phyloP scores from a whole-genome alignment of 2,329 filamentous ascomycete species.

The Penicillium sp. region DNA sequence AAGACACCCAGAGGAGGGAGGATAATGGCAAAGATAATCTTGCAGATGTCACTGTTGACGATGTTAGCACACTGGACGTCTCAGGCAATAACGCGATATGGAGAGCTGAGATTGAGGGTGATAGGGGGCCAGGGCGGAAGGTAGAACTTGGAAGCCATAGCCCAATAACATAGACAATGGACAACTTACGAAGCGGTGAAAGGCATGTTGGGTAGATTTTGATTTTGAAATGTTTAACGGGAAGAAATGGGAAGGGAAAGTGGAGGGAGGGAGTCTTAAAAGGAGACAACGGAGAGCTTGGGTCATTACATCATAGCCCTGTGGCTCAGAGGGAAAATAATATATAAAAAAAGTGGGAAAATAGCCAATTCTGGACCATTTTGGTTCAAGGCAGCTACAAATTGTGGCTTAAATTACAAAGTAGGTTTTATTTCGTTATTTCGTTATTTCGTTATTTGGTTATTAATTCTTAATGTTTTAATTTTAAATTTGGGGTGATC shows the following conservation, averaged over 20 bases:
- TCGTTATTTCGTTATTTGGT: no score
- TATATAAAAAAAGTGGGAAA: no score
- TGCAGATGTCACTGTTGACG: slow-evolving; percentile 65
- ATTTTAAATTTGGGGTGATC: background rate
- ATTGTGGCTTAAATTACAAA: no score
- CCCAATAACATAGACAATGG: background rate
- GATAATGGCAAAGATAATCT: slow-evolving; percentile 84
- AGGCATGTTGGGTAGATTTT: slow-evolving; percentile 45
- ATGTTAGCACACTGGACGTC: slow-evolving; percentile 3
- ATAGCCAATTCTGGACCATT: background rate
- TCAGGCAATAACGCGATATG: background rate
- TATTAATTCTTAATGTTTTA: background rate
- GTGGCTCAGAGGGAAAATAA: slow-evolving; percentile 7
- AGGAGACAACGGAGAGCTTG: slow-evolving; percentile 50
- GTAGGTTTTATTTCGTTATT: no score
- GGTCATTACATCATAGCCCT: slow-evolving; percentile 35
- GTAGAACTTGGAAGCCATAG: background rate
- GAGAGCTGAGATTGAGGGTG: background rate
- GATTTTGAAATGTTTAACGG: background rate
- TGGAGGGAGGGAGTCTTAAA: slow-evolving; percentile 30
- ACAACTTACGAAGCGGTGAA: slow-evolving; percentile 50
- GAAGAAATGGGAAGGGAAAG: slow-evolving; percentile 1
- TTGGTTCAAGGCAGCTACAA: background rate
- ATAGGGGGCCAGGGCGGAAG: background rate
- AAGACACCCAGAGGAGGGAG: slow-evolving; percentile 89